Percentiles rank a stretch among this genome's conserved stretches.
These are phyloP conservation scores for Irpex rosettiformis DNA, from an alignment of 1,284 basidiomycete species.

Conservation along the genomic window DNA sequence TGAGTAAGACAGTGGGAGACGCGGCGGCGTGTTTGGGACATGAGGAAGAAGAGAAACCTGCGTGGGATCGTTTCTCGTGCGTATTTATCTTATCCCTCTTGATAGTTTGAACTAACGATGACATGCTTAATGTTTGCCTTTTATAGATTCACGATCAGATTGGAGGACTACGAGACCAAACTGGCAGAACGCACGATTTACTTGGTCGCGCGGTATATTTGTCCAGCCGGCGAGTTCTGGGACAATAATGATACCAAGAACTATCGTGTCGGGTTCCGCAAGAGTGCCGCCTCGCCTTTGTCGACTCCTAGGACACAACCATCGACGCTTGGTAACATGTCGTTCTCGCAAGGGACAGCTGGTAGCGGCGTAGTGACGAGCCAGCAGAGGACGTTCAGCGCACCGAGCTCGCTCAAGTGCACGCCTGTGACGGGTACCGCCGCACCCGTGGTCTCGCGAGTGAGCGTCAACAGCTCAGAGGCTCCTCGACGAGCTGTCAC, in stretches of 20 bases:
- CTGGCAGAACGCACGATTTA: constrained; percentile 65
- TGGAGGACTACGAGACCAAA: constrained; percentile 71
- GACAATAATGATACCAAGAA: constrained; percentile 85
- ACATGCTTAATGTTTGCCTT: not conserved
- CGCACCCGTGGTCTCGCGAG: constrained; percentile 2
- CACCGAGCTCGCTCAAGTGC: constrained; percentile 30
- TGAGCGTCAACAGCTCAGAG: not conserved
- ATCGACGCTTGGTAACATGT: not conserved
- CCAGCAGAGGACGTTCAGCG: constrained; percentile 34
- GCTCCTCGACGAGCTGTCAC: not conserved
- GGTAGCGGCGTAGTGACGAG: not conserved
- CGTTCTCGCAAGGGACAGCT: not conserved
- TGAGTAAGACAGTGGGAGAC: constrained; percentile 29
- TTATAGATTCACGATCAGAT: constrained; percentile 55
- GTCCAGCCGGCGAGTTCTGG: constrained; percentile 69
- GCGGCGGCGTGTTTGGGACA: constrained; percentile 26
- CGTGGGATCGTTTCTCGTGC: constrained; percentile 36
- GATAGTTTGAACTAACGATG: not conserved
- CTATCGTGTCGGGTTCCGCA: constrained; percentile 67
- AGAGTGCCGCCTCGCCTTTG: constrained; percentile 18
- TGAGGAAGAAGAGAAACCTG: constrained; percentile 20
- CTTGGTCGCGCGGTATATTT: constrained; percentile 60
- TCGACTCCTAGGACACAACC: not conserved
- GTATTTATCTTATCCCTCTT: constrained; percentile 10
- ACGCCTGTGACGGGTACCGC: constrained; percentile 28